Conservation (phyloP, 1,284 basidiomycete species). For the Cryptococcus deneoformans region DNA sequence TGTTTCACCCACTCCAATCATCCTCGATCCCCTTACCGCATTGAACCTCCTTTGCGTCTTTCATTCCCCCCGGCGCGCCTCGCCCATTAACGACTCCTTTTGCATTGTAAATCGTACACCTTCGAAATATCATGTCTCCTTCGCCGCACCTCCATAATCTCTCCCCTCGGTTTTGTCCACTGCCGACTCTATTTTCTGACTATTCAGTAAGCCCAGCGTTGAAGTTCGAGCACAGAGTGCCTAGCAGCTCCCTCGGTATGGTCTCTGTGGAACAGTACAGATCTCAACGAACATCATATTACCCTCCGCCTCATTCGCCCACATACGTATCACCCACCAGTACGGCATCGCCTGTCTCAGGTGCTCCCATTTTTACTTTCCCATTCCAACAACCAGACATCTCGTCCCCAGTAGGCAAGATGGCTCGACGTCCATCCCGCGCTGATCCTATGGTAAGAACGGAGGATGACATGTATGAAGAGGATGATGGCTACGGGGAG, state of each 20-base stretch:
- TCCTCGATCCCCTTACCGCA: neutral
- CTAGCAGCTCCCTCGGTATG: neutral
- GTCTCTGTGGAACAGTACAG: neutral
- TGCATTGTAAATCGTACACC: no score
- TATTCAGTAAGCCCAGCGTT: neutral
- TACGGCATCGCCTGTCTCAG: neutral
- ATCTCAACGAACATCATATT: neutral
- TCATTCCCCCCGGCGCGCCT: neutral
- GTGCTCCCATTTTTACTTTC: neutral
- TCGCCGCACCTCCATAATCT: neutral
- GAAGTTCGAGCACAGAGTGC: neutral
- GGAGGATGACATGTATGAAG: constrained; percentile 23
- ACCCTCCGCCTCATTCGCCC: neutral
- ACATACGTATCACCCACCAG: neutral
- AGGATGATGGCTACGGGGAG: constrained; percentile 38
- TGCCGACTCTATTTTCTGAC: neutral
- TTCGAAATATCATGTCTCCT: neutral
- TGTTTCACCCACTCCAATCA: neutral
- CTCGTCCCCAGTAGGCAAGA: neutral
- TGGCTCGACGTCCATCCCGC: constrained; percentile 22
- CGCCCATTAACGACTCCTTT: no score
- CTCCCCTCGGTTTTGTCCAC: neutral
- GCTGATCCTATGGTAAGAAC: constrained; percentile 40
- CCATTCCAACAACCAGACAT: neutral
- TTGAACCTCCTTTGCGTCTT: neutral